Conservation (phyloP, 1,139 yeast species). For the Magnusiomyces fungicola region DNA sequence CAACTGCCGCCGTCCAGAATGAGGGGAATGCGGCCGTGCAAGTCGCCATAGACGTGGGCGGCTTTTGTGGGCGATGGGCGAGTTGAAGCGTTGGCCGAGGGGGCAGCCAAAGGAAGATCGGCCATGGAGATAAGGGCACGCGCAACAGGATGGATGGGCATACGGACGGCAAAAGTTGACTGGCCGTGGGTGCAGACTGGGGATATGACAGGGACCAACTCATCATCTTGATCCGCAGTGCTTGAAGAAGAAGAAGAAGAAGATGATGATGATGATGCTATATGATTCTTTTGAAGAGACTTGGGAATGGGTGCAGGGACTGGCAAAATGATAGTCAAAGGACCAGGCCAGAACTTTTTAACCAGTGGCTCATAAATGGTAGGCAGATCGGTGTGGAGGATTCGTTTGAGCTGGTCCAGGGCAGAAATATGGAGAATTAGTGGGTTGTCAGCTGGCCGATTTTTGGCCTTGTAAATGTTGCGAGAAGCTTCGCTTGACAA, state of each 20-base stretch:
- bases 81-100: conserved; percentile 95
- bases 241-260: too few species aligned
- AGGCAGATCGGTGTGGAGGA: conserved; percentile 55
- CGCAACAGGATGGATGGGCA: conserved; percentile 84
- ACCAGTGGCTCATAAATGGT: conserved; percentile 55
- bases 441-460: conserved; percentile 93
- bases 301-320: conserved; percentile 35
- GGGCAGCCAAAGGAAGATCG: conserved; percentile 91
- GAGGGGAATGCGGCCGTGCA: conserved; percentile 71
- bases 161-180: conserved; percentile 81
- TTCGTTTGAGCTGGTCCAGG: conserved; percentile 55
- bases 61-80: conserved; percentile 91
- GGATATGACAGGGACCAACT: conserved; percentile 63
- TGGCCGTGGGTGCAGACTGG: conserved; percentile 77
- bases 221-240: conserved; percentile 21
- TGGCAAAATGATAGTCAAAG: conserved; percentile 79
- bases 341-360: conserved; percentile 88
- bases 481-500: conserved; percentile 63
- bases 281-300: not conserved
- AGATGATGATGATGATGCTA: too few species aligned
- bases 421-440: conserved; percentile 85
- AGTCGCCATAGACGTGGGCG: conserved; percentile 71
- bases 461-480: conserved; percentile 77
- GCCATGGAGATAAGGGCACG: conserved; percentile 83
- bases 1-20: conserved; percentile 89